Percentiles rank a stretch among this genome's conserved stretches.
Conservation (phyloP, 495 filamentous ascomycete species). For the Letharia columbiana region DNA sequence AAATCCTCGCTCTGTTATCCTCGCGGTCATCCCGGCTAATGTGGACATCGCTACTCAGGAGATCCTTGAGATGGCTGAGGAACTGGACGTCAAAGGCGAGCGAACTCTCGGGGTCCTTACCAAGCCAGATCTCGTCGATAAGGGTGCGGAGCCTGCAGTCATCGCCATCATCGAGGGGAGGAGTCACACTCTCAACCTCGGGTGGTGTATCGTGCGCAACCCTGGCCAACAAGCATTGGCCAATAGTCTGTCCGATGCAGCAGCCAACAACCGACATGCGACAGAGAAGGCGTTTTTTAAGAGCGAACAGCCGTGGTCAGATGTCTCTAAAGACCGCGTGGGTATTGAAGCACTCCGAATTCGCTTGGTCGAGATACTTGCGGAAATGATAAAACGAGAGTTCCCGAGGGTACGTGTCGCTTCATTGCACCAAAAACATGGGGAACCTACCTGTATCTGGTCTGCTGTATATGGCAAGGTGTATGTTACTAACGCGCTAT, state of each 20-base stretch:
- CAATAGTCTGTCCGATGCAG: conserved; percentile 3
- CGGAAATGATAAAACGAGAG: conserved; percentile 39
- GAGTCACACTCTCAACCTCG: conserved; percentile 37
- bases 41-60: conserved; percentile 56
- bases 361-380: conserved; percentile 39
- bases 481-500: neutral
- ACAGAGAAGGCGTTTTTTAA: conserved; percentile 27
- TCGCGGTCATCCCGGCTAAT: conserved; percentile 54
- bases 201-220: conserved; percentile 51
- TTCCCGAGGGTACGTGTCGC: conserved; percentile 38
- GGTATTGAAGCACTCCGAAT: conserved; percentile 42
- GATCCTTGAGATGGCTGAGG: conserved; percentile 45
- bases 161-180: conserved; percentile 42
- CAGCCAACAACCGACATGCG: conserved; percentile 15
- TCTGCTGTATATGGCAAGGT: neutral
- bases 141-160: conserved; percentile 35
- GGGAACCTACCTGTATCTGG: too few relatives aligned
- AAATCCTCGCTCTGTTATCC: conserved; percentile 46
- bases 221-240: conserved; percentile 35
- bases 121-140: conserved; percentile 52
- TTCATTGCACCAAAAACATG: neutral
- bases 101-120: conserved; percentile 53
- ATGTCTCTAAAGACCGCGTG: conserved; percentile 36
- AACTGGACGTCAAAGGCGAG: conserved; percentile 39
- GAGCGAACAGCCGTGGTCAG: conserved; percentile 36